Evolutionary conservation across 2,329 filamentous ascomycete genomes (phyloP).

Genomic region (Didymella sp.): DNA sequence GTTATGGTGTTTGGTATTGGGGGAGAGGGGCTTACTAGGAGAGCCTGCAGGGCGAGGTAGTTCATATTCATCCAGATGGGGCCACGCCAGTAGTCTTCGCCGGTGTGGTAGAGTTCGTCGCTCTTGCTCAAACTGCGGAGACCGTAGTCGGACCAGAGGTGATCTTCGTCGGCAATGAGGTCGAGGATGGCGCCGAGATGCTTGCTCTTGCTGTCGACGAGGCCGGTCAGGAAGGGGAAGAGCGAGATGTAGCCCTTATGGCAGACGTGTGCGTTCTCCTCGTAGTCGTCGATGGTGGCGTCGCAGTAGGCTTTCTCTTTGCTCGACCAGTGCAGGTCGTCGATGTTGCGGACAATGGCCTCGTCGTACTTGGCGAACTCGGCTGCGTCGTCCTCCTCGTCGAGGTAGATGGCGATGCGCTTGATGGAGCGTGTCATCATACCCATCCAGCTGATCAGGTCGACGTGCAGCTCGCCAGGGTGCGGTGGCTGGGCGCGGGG

Average conservation of each 20-base stretch:
- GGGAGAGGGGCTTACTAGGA: slow-evolving; percentile 61
- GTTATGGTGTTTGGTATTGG: not conserved
- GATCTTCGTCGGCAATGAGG: slow-evolving; percentile 78
- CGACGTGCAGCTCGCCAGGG: slow-evolving; percentile 92
- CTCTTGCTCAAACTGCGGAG: slow-evolving; percentile 86
- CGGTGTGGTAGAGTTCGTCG: slow-evolving; percentile 83
- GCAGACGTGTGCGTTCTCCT: slow-evolving; percentile 87
- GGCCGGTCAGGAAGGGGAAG: slow-evolving; percentile 87
- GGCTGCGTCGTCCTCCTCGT: slow-evolving; percentile 75
- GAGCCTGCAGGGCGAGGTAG: slow-evolving; percentile 81
- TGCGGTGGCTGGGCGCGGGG: slow-evolving; percentile 92
- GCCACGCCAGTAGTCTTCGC: slow-evolving; percentile 96
- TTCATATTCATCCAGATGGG: slow-evolving; percentile 98
- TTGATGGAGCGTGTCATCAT: slow-evolving; percentile 88
- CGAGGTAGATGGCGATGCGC: slow-evolving; percentile 79
- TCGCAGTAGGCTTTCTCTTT: slow-evolving; percentile 87
- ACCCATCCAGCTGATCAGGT: slow-evolving; percentile 97
- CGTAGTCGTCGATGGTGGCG: slow-evolving; percentile 92
- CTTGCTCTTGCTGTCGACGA: slow-evolving; percentile 75
- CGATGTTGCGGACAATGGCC: slow-evolving; percentile 83
- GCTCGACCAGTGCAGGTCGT: slow-evolving; percentile 92
- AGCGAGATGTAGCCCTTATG: slow-evolving; percentile 96
- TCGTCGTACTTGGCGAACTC: slow-evolving; percentile 75
- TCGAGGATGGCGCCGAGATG: slow-evolving; percentile 78
- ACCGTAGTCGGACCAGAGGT: slow-evolving; percentile 91